Evolutionary conservation across 352 stramenopile genomes (phyloP).

Genomic region (Globisporangium cylindrosporum): DNA sequence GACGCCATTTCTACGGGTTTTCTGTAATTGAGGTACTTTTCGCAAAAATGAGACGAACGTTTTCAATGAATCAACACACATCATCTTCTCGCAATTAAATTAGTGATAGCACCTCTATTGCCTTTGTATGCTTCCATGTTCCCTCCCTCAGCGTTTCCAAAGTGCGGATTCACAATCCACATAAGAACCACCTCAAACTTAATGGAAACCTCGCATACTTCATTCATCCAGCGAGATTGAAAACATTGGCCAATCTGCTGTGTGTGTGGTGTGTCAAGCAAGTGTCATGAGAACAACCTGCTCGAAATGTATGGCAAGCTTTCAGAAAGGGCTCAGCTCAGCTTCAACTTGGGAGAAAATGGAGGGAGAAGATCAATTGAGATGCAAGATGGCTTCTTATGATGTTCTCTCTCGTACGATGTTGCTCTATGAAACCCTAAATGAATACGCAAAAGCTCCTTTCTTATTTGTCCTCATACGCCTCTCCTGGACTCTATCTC

Average conservation of each 20-base stretch:
- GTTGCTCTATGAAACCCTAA: background rate
- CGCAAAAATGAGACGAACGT: background rate
- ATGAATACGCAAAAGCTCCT: background rate
- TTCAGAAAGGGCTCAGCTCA: no score
- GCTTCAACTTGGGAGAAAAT: background rate
- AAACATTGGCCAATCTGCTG: background rate
- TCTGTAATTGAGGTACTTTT: background rate
- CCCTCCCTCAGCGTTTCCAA: background rate
- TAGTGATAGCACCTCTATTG: background rate
- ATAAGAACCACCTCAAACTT: background rate
- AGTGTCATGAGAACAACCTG: no score
- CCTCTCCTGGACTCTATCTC: background rate
- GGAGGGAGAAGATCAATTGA: background rate
- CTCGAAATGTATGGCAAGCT: no score
- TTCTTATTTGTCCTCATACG: background rate
- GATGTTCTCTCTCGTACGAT: background rate
- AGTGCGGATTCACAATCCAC: background rate
- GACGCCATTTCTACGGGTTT: background rate
- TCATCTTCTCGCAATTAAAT: background rate
- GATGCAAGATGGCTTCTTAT: background rate
- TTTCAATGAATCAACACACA: background rate
- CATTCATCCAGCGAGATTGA: background rate
- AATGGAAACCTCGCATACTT: background rate
- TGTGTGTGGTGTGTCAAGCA: no score
- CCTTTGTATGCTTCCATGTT: background rate